Conservation (phyloP, 805 yeast genomes). For the Sungouiozyma intestinalis region DNA sequence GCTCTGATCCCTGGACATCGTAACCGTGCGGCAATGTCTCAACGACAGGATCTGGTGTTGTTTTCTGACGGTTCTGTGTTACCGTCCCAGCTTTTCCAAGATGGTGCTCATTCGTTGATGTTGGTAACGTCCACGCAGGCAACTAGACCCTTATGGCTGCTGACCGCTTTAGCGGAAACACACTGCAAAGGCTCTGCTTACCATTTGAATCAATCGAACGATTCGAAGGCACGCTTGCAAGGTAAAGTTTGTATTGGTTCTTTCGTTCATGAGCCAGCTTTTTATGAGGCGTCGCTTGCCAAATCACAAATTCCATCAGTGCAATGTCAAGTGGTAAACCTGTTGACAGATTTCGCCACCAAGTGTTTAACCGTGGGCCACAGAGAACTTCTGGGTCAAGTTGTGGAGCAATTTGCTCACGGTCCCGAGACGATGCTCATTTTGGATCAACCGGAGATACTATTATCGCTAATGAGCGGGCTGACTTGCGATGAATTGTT, state of each 20-base stretch:
- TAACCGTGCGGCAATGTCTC: no score
- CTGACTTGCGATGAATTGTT: constrained; percentile 21
- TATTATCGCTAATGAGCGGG: constrained; percentile 19
- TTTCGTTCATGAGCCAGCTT: constrained; percentile 16
- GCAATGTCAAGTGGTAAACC: constrained; percentile 32
- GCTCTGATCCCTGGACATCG: no score
- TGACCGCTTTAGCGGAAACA: constrained; percentile 44
- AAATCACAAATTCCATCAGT: constrained; percentile 15
- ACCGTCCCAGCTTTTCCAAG: constrained; percentile 9
- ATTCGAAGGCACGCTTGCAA: constrained; percentile 11
- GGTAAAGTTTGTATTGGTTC: constrained; percentile 15
- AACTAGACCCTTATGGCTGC: constrained; percentile 56
- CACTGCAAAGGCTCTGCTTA: constrained; percentile 34
- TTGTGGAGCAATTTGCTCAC: constrained; percentile 51
- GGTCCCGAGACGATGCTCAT: constrained; percentile 12
- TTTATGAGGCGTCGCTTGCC: constrained; percentile 13
- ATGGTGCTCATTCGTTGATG: constrained; percentile 18
- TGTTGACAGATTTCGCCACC: constrained; percentile 36
- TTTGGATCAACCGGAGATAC: constrained; percentile 26
- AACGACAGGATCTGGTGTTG: constrained; percentile 48
- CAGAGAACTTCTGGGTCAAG: constrained; percentile 51
- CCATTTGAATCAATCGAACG: constrained; percentile 22
- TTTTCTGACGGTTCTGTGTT: constrained; percentile 42
- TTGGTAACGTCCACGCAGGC: constrained; percentile 37
- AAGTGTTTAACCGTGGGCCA: background rate